Evolutionary conservation across 345 rosid genomes (phyloP).

Genomic region (Salix dunnii): DNA sequence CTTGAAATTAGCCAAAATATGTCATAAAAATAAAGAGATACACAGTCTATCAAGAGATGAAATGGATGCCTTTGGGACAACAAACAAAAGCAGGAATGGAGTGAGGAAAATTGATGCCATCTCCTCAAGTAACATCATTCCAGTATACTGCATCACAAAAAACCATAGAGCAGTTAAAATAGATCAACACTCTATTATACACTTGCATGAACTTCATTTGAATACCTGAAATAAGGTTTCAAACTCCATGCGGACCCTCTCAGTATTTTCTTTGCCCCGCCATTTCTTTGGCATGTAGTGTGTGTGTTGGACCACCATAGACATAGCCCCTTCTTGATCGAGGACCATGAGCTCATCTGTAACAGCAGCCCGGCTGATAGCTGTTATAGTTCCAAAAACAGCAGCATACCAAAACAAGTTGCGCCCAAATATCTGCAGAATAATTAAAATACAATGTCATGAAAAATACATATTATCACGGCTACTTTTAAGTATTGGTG

Average conservation of each 20-base stretch:
- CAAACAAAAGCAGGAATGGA: conserved; percentile 77
- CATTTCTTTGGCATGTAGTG: conserved; percentile 98
- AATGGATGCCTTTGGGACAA: conserved; percentile 71
- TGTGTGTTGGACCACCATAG: conserved; percentile 83
- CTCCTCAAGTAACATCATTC: conserved; percentile 96
- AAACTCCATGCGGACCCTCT: conserved; percentile 71
- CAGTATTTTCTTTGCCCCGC: conserved; percentile 85
- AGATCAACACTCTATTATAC: conserved; percentile 3
- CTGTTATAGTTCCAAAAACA: conserved; percentile 94
- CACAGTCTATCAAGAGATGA: conserved; percentile 6
- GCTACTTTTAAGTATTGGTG: not conserved
- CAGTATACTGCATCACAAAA: conserved; percentile 68
- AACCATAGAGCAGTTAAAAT: conserved; percentile 1
- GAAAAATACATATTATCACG: not conserved
- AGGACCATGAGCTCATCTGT: conserved; percentile 83
- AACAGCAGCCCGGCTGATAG: conserved; percentile 90
- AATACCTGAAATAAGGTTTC: conserved; percentile 93
- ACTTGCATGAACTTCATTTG: not conserved
- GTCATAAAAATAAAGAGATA: not conserved
- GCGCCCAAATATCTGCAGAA: conserved; percentile 88
- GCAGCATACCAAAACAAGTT: conserved; percentile 98
- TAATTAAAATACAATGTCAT: conserved; percentile 3
- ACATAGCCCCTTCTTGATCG: conserved; percentile 87
- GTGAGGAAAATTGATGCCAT: conserved; percentile 96
- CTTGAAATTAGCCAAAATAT: conserved; percentile 7